Evolutionary conservation across 2,329 filamentous ascomycete species (phyloP).

Genomic region (Nemania bipapillata): DNA sequence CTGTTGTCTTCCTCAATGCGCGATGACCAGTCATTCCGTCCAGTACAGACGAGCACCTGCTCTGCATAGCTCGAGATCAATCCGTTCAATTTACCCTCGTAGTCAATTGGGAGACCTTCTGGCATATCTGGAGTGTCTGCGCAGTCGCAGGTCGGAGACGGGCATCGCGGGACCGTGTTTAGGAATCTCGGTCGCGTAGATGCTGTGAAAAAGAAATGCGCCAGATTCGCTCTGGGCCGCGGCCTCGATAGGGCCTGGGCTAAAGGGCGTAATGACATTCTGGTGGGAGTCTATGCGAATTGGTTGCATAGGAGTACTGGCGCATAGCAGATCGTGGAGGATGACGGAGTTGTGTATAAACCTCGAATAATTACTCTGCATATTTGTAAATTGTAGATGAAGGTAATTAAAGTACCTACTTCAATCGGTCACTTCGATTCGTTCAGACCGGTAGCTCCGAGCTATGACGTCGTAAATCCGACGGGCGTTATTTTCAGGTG

Average conservation of each 20-base stretch:
- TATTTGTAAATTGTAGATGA: too few relatives aligned
- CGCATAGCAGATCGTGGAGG: background rate
- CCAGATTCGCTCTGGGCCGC: slow-evolving; percentile 5
- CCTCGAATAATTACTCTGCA: too few relatives aligned
- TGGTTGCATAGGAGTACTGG: background rate
- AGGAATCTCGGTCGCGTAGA: slow-evolving; percentile 31
- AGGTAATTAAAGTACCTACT: too few relatives aligned
- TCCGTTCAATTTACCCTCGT: slow-evolving; percentile 74
- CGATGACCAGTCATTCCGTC: slow-evolving; percentile 81
- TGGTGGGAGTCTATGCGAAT: background rate
- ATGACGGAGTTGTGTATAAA: background rate
- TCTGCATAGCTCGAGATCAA: slow-evolving; percentile 82
- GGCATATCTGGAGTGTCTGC: slow-evolving; percentile 73
- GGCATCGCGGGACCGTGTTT: slow-evolving; percentile 68
- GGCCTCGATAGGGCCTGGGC: slow-evolving; percentile 30
- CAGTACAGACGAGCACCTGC: slow-evolving; percentile 86
- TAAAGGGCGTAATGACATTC: slow-evolving; percentile 45
- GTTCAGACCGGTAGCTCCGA: slow-evolving; percentile 36
- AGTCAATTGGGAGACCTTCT: slow-evolving; percentile 77
- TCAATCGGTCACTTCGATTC: too few relatives aligned
- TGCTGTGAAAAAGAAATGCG: background rate
- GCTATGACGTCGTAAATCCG: slow-evolving; percentile 37
- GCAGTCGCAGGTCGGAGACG: slow-evolving; percentile 80
- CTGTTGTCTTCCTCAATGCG: slow-evolving; percentile 83
- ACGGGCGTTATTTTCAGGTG: background rate